Percentiles rank a stretch among this genome's conserved stretches.
phyloP scores from a whole-genome alignment of 2,329 filamentous ascomycete genomes.

The Malbranchea cinnamomea region DNA sequence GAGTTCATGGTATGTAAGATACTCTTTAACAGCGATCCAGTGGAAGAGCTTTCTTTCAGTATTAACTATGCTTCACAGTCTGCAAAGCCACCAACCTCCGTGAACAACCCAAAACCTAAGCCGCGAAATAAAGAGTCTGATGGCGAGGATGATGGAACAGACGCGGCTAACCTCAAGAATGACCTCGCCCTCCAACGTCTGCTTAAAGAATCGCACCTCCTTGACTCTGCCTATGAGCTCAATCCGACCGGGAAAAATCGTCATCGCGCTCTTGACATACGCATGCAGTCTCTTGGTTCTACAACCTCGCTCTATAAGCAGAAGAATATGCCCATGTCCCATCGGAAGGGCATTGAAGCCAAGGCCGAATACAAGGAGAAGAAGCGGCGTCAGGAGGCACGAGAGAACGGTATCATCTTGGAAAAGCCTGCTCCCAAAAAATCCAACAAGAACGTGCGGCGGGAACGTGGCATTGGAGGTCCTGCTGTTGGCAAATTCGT shows the following conservation, averaged over 20 bases:
- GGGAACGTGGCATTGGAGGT: slow-evolving; percentile 52
- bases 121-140: slow-evolving; percentile 39
- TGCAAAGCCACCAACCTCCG: slow-evolving; percentile 34
- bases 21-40: not conserved
- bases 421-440: slow-evolving; percentile 42
- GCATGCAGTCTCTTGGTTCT: slow-evolving; percentile 67
- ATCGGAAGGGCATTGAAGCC: slow-evolving; percentile 67
- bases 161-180: slow-evolving; percentile 55
- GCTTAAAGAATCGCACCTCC: slow-evolving; percentile 78
- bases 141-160: slow-evolving; percentile 49
- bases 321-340: slow-evolving; percentile 75
- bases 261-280: slow-evolving; percentile 68
- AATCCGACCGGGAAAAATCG: slow-evolving; percentile 55
- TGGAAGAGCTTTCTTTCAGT: not conserved
- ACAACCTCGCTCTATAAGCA: slow-evolving; percentile 61
- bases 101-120: slow-evolving; percentile 11
- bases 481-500: slow-evolving; percentile 68
- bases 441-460: slow-evolving; percentile 26
- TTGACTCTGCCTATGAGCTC: slow-evolving; percentile 84
- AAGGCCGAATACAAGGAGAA: slow-evolving; percentile 52
- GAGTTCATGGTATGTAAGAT: slow-evolving; percentile 53
- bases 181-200: slow-evolving; percentile 86
- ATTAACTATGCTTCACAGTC: slow-evolving; percentile 13
- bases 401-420: slow-evolving; percentile 79
- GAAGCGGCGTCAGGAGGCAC: slow-evolving; percentile 61